phyloP scores from a whole-genome alignment of 2,329 filamentous ascomycete genomes.

The Diaporthe amygdali region DNA sequence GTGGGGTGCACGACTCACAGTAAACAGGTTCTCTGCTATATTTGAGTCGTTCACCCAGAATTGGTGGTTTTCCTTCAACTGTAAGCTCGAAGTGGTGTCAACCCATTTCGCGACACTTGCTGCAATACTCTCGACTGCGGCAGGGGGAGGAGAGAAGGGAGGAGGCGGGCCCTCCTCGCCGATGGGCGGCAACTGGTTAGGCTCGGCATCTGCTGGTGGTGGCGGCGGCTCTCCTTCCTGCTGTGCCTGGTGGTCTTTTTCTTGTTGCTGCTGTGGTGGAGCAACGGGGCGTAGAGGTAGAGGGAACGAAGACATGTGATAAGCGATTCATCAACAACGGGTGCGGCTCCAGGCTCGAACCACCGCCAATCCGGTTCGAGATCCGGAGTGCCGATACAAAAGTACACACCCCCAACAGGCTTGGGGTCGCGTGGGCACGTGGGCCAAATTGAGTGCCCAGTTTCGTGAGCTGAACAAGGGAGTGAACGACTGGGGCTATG shows the following conservation, averaged over 20 bases:
- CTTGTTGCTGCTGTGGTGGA: conserved; percentile 6
- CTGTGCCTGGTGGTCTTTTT: background rate
- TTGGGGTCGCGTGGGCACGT: too few relatives aligned
- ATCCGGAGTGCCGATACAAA: background rate
- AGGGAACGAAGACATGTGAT: conserved; percentile 20
- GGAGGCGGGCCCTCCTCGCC: background rate
- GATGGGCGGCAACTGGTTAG: background rate
- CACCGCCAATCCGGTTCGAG: conserved; percentile 5
- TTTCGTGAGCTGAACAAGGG: background rate
- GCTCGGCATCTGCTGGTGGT: background rate
- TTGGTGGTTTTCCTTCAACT: conserved; percentile 17
- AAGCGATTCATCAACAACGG: background rate
- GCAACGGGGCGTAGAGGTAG: conserved; percentile 20
- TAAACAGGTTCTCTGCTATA: conserved; percentile 27
- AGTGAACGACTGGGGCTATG: background rate
- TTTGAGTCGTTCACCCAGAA: conserved; percentile 28
- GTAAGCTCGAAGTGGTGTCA: background rate
- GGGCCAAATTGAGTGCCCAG: background rate
- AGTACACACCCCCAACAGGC: background rate
- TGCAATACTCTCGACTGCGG: background rate
- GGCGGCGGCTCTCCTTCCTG: background rate
- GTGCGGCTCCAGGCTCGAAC: conserved; percentile 6
- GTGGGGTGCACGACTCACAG: conserved; percentile 15
- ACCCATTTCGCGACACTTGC: conserved; percentile 8
- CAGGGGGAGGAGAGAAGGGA: background rate